Evolutionary conservation across 2,329 filamentous ascomycete genomes (phyloP), one percentile per base, ranked within the genome.

Genomic region (Cladosporium sp.): DNA sequence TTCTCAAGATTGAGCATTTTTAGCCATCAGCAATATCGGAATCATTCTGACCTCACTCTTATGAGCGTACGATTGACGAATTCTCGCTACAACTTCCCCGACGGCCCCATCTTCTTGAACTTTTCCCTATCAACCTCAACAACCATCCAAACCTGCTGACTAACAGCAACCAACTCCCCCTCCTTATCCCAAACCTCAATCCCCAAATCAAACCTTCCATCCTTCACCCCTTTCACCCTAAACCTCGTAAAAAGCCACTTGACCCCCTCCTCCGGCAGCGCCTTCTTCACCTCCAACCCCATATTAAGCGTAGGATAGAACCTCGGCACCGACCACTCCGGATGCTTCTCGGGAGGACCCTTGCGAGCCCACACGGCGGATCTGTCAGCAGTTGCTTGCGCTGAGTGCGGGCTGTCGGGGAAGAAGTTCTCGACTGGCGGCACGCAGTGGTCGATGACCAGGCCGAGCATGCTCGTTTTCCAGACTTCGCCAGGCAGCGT

Each of bases 141-240:
- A 43, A 50, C 52, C 49, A 51, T 54, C 49, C 51, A 57, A 43
- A 57, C 41, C 45, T 50, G 52, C 48, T 50, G 44, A 13, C 43
- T 50, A 15, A 55, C 17, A n/a, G 53, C 55, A 17, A 57, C 49
- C 24, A 57, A 43, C 37, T 47, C 7, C 29, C 53, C 34, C 19
- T 55, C 44, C 32, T 39, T 24, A 47, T 60, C 58, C 56, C 56
- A 59, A 18, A 60, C 50, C 39, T 58, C 56, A 17, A 44, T 51
- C 13, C 52, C 44, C n/a, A 58, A 18, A 49, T 60, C 58, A 22
- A 56, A 56, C 36, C 53, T 54, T 22, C 58, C 58, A 36, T 58
- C 49, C 13, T 53, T 38, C 32, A 55, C 30, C 27, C 51, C 55
- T 45, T 55, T 58, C 40, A 54, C 56, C n/a, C 49, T 40, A 50